These are phyloP conservation scores for Erythrophleum fordii DNA, from an alignment of 306 rosid genomes.

Conservation along the genomic window DNA sequence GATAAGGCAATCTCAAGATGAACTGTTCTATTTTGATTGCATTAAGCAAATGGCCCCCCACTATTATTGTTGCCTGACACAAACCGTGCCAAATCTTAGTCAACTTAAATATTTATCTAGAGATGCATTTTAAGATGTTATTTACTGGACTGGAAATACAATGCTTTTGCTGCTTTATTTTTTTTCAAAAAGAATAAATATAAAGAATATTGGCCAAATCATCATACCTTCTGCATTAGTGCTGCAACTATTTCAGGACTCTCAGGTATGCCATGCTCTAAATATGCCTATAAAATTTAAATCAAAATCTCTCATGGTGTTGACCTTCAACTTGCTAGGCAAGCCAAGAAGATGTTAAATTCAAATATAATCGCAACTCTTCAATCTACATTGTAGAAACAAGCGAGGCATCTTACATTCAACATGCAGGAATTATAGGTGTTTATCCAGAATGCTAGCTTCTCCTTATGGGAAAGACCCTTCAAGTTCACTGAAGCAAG, in stretches of 20 bases:
- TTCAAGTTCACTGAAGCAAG: conserved; percentile 76
- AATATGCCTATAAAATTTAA: conserved; percentile 64
- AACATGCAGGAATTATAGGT: conserved; percentile 86
- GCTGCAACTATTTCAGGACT: conserved; percentile 91
- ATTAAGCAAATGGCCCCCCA: conserved; percentile 72
- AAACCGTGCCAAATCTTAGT: conserved; percentile 15
- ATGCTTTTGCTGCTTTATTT: not conserved
- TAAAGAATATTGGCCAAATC: conserved; percentile 28
- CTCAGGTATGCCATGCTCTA: conserved; percentile 90
- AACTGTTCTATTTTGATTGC: conserved; percentile 89
- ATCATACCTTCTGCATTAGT: conserved; percentile 87
- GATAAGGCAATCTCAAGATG: conserved; percentile 87
- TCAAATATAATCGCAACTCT: conserved; percentile 3
- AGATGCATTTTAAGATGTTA: conserved; percentile 3
- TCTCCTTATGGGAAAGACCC: conserved; percentile 87
- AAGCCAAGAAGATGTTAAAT: conserved; percentile 18
- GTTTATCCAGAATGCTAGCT: conserved; percentile 97
- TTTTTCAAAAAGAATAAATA: not conserved
- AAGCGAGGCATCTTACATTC: conserved; percentile 58
- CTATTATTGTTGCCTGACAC: conserved; percentile 70
- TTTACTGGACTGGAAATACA: not conserved
- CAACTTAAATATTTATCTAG: not conserved
- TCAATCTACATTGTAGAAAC: not conserved
- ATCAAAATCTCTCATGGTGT: conserved; percentile 13
- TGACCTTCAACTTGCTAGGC: not conserved